Evolutionary conservation across 306 rosid genomes (phyloP), one percentile per base, ranked within the genome.

Genomic region (Vicia faba): DNA sequence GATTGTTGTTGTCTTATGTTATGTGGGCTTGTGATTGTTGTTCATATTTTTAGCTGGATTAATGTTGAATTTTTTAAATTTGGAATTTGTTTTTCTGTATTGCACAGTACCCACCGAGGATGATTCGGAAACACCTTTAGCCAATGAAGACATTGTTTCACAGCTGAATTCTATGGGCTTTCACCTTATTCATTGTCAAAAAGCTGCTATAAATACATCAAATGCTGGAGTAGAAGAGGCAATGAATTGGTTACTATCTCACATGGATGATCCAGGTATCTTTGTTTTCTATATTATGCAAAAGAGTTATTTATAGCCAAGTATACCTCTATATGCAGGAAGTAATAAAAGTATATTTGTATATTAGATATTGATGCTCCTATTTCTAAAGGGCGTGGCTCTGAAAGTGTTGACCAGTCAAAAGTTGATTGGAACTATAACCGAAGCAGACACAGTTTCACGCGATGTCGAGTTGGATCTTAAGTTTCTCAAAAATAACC

Each of bases 121-220:
- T 43, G 87, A 82, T 70, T 75, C 86, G 61, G 66, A 63, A 53
- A 64, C 13, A 61, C 87, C 81, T 63, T 20, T 36, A 20, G 88
- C 83, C 31, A 73, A 90, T 8, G 96, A 86, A 61, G 93, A 61
- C 55, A 90, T 95, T 76, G 97, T 95, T 40, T 29, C 87, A 8
- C 99, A 90, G 81, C 97, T 95, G 54, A 91, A 82, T 68, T 83
- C 99, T n/a, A 95, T 90, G 99, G 99, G 99, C 23, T 95, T 95
- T 77, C 80, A 59, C 58, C 73, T 82, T 68, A 75, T 90, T 61
- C 96, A 78, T 60, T 95, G 99, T 76, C 87, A 95, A 84, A 95
- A 95, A 77, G 99, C 99, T 72, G 90, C 95, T 54, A 86, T 95
- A 72, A 90, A 74, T 58, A 88, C 99, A 49, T 85, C 91, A 41